A percentile compares a stretch with the other conserved stretches of the same genome.
Conservation (phyloP, 768 basidiomycete genomes). For the Pholiota conissans region DNA sequence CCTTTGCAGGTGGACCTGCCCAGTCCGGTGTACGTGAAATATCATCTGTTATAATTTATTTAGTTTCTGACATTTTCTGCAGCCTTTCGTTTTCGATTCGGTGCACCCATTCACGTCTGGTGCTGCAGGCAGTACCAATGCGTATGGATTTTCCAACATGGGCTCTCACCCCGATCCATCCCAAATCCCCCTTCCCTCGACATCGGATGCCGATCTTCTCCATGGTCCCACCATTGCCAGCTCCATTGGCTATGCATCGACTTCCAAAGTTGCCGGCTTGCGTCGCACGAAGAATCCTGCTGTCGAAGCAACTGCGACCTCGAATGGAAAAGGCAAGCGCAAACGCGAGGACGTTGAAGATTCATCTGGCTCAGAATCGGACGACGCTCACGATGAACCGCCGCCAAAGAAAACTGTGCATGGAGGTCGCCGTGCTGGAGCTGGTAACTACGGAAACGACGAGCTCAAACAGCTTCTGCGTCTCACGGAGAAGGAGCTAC, state of each 20-base stretch:
- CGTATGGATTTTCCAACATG: too few relatives aligned
- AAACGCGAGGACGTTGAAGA: too few relatives aligned
- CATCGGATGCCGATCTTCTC: conserved; percentile 6
- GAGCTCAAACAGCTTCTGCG: conserved; percentile 2
- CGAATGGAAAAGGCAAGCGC: conserved; percentile 8
- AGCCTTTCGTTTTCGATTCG: too few relatives aligned
- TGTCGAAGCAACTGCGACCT: background rate
- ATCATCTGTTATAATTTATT: too few relatives aligned
- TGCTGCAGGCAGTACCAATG: too few relatives aligned
- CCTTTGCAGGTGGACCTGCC: too few relatives aligned
- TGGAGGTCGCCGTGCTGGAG: conserved; percentile 7
- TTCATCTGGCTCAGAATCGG: background rate
- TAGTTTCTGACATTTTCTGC: too few relatives aligned
- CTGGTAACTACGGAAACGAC: conserved; percentile 4
- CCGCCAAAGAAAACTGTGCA: background rate
- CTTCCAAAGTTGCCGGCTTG: conserved; percentile 8
- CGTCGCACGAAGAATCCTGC: background rate
- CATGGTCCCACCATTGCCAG: conserved; percentile 6
- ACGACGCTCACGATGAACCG: background rate
- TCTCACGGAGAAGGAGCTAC: conserved; percentile 3
- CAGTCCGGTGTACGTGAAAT: too few relatives aligned
- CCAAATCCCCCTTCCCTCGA: background rate
- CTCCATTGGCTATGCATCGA: conserved; percentile 3
- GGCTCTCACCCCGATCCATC: background rate
- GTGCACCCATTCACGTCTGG: too few relatives aligned